Evolutionary conservation across 2,329 filamentous ascomycete species (phyloP), one percentile per base, ranked within the genome.

Genomic region (Fusarium sp.): DNA sequence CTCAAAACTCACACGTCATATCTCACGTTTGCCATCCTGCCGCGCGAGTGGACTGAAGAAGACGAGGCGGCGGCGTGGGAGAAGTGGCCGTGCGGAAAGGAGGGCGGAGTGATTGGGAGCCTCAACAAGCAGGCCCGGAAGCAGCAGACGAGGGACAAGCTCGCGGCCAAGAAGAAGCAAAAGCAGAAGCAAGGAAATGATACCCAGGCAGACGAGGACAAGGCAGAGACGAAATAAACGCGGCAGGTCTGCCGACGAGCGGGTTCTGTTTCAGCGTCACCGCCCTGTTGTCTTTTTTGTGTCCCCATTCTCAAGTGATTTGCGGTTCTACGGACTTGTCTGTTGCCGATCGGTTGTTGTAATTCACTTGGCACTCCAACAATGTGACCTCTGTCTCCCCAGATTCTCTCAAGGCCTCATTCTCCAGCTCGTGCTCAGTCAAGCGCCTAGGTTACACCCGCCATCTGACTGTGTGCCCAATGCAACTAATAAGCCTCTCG

Each of bases 1-100:
- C 83, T 98, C 65, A 98, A 97, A 86, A 96, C 93, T 8, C 96
- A 99, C 81, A 99, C 96, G 0, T 96, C 93, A n/a, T 99, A 99
- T 79, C 87, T 99, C 6, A 92, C 97, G 6, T 99, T 99, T 82
- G 96, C 96, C 0, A 84, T 96, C 4, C 82, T 99, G 65, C 95
- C 96, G n/a, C 87, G 90, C 44, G 91, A 93, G 67, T 99, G 96
- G 96, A 91, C 85, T 0, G 91, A 89, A 37, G 92, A 92, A 65
- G 94, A 97, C 71, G 96, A 99, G 81, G 87, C 87, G 34, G 86
- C 86, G 31, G 90, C 91, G 53, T 82, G 87, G 70, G 84, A 87
- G 55, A 88, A 86, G 68, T 94, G 90, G 88, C 89, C 90, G 1
- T 88, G 89, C 55, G 86, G 85, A 28, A 82, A 84, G 40, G 86